Evolutionary conservation across 2,329 filamentous ascomycete species (phyloP).

Genomic region (Alternaria sp.): DNA sequence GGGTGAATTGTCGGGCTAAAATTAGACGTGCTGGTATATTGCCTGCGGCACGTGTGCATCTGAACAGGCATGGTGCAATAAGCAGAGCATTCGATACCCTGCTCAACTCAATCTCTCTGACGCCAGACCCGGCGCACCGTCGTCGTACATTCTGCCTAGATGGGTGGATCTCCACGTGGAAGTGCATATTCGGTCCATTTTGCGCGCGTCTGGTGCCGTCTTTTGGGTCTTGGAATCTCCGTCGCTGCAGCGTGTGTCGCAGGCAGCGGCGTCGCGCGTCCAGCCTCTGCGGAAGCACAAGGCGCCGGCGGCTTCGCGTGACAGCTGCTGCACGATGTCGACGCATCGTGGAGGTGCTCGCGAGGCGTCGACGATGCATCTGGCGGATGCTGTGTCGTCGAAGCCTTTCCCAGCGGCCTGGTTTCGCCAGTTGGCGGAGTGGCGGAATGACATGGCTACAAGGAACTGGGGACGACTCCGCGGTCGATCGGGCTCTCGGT

Average conservation of each 20-base stretch:
- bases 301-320: constrained; percentile 35
- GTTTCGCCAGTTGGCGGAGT: constrained; percentile 25
- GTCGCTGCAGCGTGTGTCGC: constrained; percentile 4
- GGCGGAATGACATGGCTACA: constrained; percentile 23
- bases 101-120: constrained; percentile 29
- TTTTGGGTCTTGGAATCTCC: constrained; percentile 2
- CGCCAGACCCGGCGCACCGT: constrained; percentile 31
- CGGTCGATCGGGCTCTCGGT: constrained; percentile 33
- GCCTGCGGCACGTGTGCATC: constrained; percentile 44
- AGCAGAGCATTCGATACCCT: constrained; percentile 25
- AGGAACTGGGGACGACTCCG: constrained; percentile 34
- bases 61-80: constrained; percentile 35
- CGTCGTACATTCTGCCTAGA: constrained; percentile 28
- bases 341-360: constrained; percentile 5
- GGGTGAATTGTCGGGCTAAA: constrained; percentile 32
- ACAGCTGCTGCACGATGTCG: constrained; percentile 32
- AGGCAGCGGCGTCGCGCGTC: neutral
- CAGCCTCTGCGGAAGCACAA: constrained; percentile 21
- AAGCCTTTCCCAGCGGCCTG: constrained; percentile 38
- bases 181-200: constrained; percentile 20
- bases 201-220: constrained; percentile 29
- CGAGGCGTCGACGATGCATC: neutral
- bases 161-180: constrained; percentile 45
- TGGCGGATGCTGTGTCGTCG: constrained; percentile 20
- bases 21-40: constrained; percentile 41